These are phyloP conservation scores for Aspergillus sp. DNA, from an alignment of 2,329 filamentous ascomycete genomes.

Conservation along the genomic window DNA sequence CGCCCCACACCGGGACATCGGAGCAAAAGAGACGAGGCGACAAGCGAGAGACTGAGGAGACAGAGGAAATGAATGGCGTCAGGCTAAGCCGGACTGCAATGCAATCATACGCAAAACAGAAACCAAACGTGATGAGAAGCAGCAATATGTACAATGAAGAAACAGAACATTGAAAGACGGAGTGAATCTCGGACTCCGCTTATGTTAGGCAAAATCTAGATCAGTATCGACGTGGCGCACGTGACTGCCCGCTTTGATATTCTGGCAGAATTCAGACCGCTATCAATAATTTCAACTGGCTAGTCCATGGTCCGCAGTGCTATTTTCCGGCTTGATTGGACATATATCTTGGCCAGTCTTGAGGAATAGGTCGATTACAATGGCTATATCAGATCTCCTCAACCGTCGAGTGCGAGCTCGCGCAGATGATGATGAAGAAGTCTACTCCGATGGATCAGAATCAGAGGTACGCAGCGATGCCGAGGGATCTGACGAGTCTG, in stretches of 20 bases:
- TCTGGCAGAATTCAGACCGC: constrained; percentile 27
- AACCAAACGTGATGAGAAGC: not conserved
- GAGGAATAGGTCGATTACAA: constrained; percentile 9
- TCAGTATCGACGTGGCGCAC: not conserved
- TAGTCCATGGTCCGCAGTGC: not conserved
- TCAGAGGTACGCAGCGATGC: constrained; percentile 22
- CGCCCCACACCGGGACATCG: constrained; percentile 18
- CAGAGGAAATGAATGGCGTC: not conserved
- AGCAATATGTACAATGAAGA: not conserved
- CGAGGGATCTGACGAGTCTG: constrained; percentile 15
- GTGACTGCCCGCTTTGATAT: constrained; percentile 26
- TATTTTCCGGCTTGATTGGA: not conserved
- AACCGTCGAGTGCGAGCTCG: constrained; percentile 44
- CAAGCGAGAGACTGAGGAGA: not conserved
- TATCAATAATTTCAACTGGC: not conserved
- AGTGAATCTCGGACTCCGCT: not conserved
- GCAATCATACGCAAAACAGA: not conserved
- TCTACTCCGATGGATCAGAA: constrained; percentile 29
- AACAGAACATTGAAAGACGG: not conserved
- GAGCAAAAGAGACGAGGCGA: constrained; percentile 1
- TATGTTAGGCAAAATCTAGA: constrained; percentile 1
- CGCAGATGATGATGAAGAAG: constrained; percentile 44
- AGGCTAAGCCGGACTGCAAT: not conserved
- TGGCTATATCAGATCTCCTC: constrained; percentile 40
- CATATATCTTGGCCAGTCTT: not conserved